Conservation (phyloP, 768 basidiomycete species). For the Suillus spraguei region DNA sequence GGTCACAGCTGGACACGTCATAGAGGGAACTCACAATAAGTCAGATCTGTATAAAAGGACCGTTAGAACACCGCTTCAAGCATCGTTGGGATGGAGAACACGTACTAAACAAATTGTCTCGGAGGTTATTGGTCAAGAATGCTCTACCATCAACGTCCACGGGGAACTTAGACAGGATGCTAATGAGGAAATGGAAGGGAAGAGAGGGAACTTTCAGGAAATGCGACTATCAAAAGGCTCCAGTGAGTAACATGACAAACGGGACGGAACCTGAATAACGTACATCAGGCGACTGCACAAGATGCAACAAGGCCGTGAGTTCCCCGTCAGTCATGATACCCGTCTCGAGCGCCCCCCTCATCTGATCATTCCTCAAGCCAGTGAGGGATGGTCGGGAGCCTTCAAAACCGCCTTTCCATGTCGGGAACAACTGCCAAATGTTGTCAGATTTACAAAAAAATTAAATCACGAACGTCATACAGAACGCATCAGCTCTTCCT, state of each 20-base stretch:
- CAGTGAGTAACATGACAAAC: slow-evolving; percentile 13
- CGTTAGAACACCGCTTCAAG: slow-evolving; percentile 13
- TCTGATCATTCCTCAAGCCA: slow-evolving; percentile 57
- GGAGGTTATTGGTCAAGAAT: slow-evolving; percentile 65
- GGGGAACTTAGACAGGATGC: slow-evolving; percentile 79
- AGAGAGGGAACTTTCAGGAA: slow-evolving; percentile 85
- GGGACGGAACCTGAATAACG: slow-evolving; percentile 29
- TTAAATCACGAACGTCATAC: slow-evolving; percentile 42
- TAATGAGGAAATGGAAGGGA: slow-evolving; percentile 79
- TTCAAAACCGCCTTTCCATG: slow-evolving; percentile 77
- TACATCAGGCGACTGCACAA: slow-evolving; percentile 80
- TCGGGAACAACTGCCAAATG: slow-evolving; percentile 67
- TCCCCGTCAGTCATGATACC: slow-evolving; percentile 71
- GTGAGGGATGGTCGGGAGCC: slow-evolving; percentile 68
- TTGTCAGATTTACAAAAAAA: slow-evolving; percentile 4
- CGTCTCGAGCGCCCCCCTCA: slow-evolving; percentile 61
- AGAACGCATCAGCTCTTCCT: slow-evolving; percentile 82
- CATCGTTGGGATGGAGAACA: slow-evolving; percentile 14
- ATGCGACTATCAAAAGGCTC: slow-evolving; percentile 56
- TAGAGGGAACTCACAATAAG: slow-evolving; percentile 30
- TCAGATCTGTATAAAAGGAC: slow-evolving; percentile 32
- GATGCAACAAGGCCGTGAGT: slow-evolving; percentile 62
- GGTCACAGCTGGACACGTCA: slow-evolving; percentile 13
- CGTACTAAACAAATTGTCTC: slow-evolving; percentile 72
- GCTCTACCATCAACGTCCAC: slow-evolving; percentile 73